A percentile compares a stretch with the other conserved stretches of the same genome.
Evolutionary conservation across 2,329 filamentous ascomycete genomes (phyloP).

Genomic region (Stachybotrys chlorohalonatus): DNA sequence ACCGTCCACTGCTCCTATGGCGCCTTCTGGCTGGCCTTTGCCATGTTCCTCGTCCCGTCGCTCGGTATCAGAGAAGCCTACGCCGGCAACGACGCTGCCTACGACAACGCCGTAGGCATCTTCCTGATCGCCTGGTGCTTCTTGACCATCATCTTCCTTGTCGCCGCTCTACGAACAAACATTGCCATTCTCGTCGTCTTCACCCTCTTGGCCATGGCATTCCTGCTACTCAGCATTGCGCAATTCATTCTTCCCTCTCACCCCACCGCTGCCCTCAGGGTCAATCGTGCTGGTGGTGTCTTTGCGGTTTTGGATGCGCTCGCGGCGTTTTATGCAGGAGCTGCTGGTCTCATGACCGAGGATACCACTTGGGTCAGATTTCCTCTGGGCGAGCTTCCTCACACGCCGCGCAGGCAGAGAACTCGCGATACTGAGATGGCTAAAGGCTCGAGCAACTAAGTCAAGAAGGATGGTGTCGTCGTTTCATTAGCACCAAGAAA

Average conservation of each 20-base stretch:
- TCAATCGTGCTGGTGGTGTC: slow-evolving; percentile 33
- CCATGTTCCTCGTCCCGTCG: slow-evolving; percentile 43
- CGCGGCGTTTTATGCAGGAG: slow-evolving; percentile 28
- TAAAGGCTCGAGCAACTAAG: too few relatives aligned
- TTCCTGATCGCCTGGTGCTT: slow-evolving; percentile 53
- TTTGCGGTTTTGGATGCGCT: slow-evolving; percentile 27
- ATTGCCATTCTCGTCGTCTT: slow-evolving; percentile 49
- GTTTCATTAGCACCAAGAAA: too few relatives aligned
- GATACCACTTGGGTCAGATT: slow-evolving; percentile 32
- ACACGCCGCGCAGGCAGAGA: background rate
- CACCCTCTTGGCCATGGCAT: slow-evolving; percentile 48
- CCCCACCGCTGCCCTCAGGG: slow-evolving; percentile 24
- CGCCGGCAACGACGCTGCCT: slow-evolving; percentile 23
- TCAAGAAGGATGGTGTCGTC: too few relatives aligned
- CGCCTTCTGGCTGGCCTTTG: slow-evolving; percentile 53
- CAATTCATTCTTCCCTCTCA: slow-evolving; percentile 38
- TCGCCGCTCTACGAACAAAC: slow-evolving; percentile 49
- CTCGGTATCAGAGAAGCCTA: slow-evolving; percentile 42
- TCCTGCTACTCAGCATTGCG: slow-evolving; percentile 48
- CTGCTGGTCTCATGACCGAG: slow-evolving; percentile 28
- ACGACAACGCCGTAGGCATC: slow-evolving; percentile 44
- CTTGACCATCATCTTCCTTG: slow-evolving; percentile 45
- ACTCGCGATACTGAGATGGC: too few relatives aligned
- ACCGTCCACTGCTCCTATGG: slow-evolving; percentile 53
- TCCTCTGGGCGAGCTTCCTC: slow-evolving; percentile 25